A percentile compares a stretch with the other conserved stretches of the same genome.
Conservation (phyloP, 345 rosid species). For the Nephelium lappaceum region DNA sequence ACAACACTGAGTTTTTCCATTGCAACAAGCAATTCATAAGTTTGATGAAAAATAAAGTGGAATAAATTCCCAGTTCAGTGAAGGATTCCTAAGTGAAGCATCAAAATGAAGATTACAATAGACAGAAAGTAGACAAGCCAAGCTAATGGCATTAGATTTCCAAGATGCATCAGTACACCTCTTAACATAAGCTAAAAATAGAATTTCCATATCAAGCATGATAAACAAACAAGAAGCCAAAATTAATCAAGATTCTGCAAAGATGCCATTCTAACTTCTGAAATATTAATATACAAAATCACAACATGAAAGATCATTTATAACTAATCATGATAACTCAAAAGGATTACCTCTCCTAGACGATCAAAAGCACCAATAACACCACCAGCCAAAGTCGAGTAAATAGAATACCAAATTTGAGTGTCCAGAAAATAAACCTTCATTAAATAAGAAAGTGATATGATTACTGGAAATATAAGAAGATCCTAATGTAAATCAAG, state of each 20-base stretch:
- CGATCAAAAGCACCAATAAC: slow-evolving; percentile 92
- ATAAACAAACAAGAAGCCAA: not conserved
- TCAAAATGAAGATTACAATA: not conserved
- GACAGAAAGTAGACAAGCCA: not conserved
- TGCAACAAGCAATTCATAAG: not conserved
- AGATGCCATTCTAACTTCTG: not conserved
- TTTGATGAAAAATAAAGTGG: not conserved
- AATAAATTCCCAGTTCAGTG: not conserved
- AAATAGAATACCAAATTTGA: slow-evolving; percentile 93
- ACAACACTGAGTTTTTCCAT: not conserved
- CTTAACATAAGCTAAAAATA: not conserved
- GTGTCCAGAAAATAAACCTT: slow-evolving; percentile 96
- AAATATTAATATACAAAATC: not conserved
- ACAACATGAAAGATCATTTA: slow-evolving; percentile 8
- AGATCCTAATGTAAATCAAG: not conserved
- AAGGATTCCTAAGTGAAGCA: not conserved
- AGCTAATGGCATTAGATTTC: not conserved
- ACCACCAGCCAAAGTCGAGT: slow-evolving; percentile 92
- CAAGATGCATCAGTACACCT: slow-evolving; percentile 6
- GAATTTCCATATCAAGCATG: slow-evolving; percentile 13
- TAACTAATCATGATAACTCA: not conserved
- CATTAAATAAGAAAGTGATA: slow-evolving; percentile 29
- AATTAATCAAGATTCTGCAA: not conserved
- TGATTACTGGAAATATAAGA: slow-evolving; percentile 8
- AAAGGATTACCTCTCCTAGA: slow-evolving; percentile 79